A percentile compares a stretch with the other conserved stretches of the same genome.
Conservation (phyloP, 2,329 filamentous ascomycete species). For the Pseudovirgaria hyperparasitica region DNA sequence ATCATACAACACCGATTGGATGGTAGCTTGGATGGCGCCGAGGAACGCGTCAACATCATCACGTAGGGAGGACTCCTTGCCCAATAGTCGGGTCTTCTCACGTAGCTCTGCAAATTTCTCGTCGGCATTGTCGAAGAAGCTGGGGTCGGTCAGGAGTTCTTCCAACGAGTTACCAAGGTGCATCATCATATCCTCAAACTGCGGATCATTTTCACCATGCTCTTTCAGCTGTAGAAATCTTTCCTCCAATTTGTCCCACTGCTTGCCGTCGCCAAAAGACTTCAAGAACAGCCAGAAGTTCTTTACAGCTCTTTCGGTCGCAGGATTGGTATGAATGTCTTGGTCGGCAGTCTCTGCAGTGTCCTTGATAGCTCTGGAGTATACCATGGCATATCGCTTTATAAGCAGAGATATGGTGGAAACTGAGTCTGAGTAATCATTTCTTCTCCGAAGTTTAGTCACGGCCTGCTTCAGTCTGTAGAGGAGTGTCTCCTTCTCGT, state of each 20-base stretch:
- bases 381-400: constrained; percentile 63
- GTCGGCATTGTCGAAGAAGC: constrained; percentile 68
- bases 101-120: constrained; percentile 50
- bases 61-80: constrained; percentile 53
- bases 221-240: constrained; percentile 58
- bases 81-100: constrained; percentile 43
- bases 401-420: constrained; percentile 64
- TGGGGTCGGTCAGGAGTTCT: constrained; percentile 70
- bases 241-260: constrained; percentile 65
- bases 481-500: constrained; percentile 60
- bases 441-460: constrained; percentile 57
- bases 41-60: constrained; percentile 64
- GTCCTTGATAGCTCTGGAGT: constrained; percentile 60
- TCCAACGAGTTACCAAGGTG: constrained; percentile 65
- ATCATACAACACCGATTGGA: constrained; percentile 59
- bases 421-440: constrained; percentile 78
- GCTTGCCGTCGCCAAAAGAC: constrained; percentile 60
- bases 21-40: constrained; percentile 52
- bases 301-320: constrained; percentile 59
- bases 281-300: constrained; percentile 74
- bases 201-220: constrained; percentile 63
- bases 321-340: constrained; percentile 60
- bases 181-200: constrained; percentile 66
- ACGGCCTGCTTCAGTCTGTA: constrained; percentile 67
- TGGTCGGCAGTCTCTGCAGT: constrained; percentile 53